A percentile compares a stretch with the other conserved stretches of the same genome.
Conservation (phyloP, 140 eudicot genomes). For the Stevia rebaudiana region DNA sequence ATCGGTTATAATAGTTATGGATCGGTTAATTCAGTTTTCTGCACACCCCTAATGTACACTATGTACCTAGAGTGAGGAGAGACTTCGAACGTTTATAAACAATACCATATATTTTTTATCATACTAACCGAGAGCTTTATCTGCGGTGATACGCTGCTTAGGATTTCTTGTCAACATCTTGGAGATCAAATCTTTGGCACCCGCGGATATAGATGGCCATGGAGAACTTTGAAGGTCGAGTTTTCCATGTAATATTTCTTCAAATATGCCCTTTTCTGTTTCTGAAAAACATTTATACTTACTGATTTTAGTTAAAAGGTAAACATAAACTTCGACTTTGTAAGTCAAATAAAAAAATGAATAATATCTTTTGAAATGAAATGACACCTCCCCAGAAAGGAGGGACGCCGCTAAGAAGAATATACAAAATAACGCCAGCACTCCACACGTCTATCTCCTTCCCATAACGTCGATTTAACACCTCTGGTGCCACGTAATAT, state of each 20-base stretch:
- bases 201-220: conserved; percentile 68
- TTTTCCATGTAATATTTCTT: conserved; percentile 46
- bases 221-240: conserved; percentile 55
- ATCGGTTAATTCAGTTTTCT: too few relatives aligned
- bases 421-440: conserved; percentile 72
- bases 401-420: conserved; percentile 70
- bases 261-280: conserved; percentile 69
- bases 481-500: conserved; percentile 82
- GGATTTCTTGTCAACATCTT: conserved; percentile 80
- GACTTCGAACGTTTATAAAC: background rate
- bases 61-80: background rate
- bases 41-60: too few relatives aligned
- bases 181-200: conserved; percentile 73
- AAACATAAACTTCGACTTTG: background rate
- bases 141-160: conserved; percentile 68
- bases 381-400: conserved; percentile 70
- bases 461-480: conserved; percentile 54
- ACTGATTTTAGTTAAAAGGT: background rate
- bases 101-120: background rate
- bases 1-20: too few relatives aligned
- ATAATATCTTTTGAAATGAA: background rate
- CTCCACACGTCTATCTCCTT: conserved; percentile 83
- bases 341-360: background rate
- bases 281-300: conserved; percentile 29
- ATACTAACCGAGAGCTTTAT: conserved; percentile 74